Conservation (phyloP, 2,329 filamentous ascomycete species). For the Xylariaceae sp. region DNA sequence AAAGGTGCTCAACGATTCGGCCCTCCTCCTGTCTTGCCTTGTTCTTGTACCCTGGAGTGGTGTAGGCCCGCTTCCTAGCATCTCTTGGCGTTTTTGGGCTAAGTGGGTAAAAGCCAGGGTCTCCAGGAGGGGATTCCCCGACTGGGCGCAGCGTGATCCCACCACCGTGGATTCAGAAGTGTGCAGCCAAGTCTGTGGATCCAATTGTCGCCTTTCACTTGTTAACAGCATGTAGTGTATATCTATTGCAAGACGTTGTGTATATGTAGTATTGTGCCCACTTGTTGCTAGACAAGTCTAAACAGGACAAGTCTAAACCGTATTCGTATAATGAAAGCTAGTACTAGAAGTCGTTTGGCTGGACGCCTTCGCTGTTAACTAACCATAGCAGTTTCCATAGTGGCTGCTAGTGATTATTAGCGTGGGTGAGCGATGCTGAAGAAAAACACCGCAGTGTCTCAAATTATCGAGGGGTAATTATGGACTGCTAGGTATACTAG, state of each 20-base stretch:
- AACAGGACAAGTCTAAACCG: too few species aligned
- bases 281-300: too few species aligned
- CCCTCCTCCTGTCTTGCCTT: slow-evolving; percentile 17
- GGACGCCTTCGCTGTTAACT: neutral
- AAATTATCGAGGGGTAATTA: too few species aligned
- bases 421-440: slow-evolving; percentile 4
- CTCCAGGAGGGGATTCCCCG: slow-evolving; percentile 22
- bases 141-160: slow-evolving; percentile 24
- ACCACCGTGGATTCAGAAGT: slow-evolving; percentile 21
- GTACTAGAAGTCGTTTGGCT: too few species aligned
- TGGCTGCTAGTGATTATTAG: slow-evolving; percentile 3
- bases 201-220: too few species aligned
- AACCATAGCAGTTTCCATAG: neutral
- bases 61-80: slow-evolving; percentile 13
- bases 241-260: too few species aligned
- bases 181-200: slow-evolving; percentile 3
- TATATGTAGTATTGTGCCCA: too few species aligned
- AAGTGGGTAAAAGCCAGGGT: neutral
- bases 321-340: too few species aligned
- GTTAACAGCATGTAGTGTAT: neutral
- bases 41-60: slow-evolving; percentile 10
- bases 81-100: slow-evolving; percentile 8
- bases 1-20: slow-evolving; percentile 22
- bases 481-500: too few species aligned
- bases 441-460: too few species aligned